Base-by-base conservation (phyloP, 1,284 basidiomycete genomes). In the Puccinia novopanici region DNA sequence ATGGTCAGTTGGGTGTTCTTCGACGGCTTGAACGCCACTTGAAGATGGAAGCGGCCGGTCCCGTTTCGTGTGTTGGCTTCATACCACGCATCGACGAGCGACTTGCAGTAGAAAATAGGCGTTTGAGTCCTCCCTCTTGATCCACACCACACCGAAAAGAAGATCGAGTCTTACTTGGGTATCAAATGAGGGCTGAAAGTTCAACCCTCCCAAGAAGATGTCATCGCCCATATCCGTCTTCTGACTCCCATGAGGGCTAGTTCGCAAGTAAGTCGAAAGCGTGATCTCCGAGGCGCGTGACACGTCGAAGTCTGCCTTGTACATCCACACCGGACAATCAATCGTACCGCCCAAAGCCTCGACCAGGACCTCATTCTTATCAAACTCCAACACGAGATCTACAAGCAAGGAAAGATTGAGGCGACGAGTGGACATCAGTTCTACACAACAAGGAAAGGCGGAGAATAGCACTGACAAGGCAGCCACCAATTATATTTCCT, bases 301-400 rank as follows among this genome's bases (percentile, higher is more conserved):
- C 4, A 85, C 85, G 71, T 80, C 78, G 30, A 80, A 80, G 83
- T 95, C 91, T n/a, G 96, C 94, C 75, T 92, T 91, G 86, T 95
- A 98, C 88, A 96, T 95, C 95, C 95, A 99, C 71, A 93, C 90
- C 0, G 96, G 96, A 83, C 91, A 91, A 82, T 90, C 88, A 80
- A 98, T 87, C 86, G 98, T 94, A 50, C 96, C 96, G 6, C 93
- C 95, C 83, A 98, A 89, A 9, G 95, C 94, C 87, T 98, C 95
- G 82, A 98, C 92, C 83, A 99, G 88, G 83, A 99, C 92, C 87
- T 99, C 95, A 87, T 99, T 99, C 90, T 98, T 98, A 89, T 99
- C 96, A 88, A 98, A 99, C 87, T 98, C 95, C 83, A 98, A 90
- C 55, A 97, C 95, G 85, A 97, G 91, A 84, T 98, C 78, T 80